Percentiles rank a stretch among this genome's conserved stretches.
phyloP scores from a whole-genome alignment of 2,329 filamentous ascomycete species.

The Pseudogymnoascus destructans region DNA sequence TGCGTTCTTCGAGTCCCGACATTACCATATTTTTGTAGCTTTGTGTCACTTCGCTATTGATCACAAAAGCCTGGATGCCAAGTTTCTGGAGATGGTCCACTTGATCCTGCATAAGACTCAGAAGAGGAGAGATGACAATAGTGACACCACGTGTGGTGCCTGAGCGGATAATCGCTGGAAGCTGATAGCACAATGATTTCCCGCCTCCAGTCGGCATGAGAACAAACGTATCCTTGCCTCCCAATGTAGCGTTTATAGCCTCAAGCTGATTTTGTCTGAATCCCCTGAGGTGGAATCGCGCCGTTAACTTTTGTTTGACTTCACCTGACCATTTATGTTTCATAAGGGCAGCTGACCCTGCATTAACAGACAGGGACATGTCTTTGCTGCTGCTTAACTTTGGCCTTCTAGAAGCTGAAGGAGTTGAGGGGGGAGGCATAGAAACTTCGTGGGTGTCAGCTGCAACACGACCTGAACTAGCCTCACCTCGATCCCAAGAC shows the following conservation, averaged over 20 bases:
- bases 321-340: constrained; percentile 73
- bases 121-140: constrained; percentile 82
- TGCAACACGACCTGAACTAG: constrained; percentile 13
- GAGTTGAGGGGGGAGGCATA: background rate
- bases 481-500: constrained; percentile 29
- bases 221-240: constrained; percentile 81
- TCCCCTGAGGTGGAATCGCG: constrained; percentile 70
- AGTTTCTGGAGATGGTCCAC: constrained; percentile 67
- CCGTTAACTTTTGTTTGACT: constrained; percentile 65
- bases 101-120: constrained; percentile 97
- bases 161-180: constrained; percentile 71
- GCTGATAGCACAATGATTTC: constrained; percentile 92
- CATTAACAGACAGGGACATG: constrained; percentile 24
- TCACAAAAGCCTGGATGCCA: constrained; percentile 63
- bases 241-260: constrained; percentile 85
- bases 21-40: constrained; percentile 55
- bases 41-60: constrained; percentile 62
- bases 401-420: constrained; percentile 13
- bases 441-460: background rate
- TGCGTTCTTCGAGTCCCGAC: constrained; percentile 43
- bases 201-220: constrained; percentile 97
- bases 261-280: constrained; percentile 89
- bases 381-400: constrained; percentile 14
- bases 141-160: constrained; percentile 80
- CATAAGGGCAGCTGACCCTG: constrained; percentile 39